Conservation (phyloP, 495 filamentous ascomycete genomes). For the Hypoxylon lienhwacheense region DNA sequence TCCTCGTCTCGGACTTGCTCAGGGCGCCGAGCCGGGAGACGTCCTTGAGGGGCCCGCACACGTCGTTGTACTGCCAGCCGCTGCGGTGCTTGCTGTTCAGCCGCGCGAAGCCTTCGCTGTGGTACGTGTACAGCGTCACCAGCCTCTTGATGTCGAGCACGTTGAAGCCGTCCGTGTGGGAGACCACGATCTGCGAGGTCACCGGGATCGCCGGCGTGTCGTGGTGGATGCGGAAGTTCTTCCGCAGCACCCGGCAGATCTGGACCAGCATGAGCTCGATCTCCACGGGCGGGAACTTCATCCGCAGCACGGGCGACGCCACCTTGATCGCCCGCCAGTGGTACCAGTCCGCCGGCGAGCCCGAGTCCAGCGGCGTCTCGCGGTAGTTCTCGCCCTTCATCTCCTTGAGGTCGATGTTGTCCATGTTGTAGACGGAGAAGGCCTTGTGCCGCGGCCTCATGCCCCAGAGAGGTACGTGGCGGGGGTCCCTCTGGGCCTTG, state of each 20-base stretch:
- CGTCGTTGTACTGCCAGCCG: background rate
- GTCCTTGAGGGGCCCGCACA: slow-evolving; percentile 8
- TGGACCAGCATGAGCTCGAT: background rate
- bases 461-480: background rate
- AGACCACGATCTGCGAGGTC: slow-evolving; percentile 11
- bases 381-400: background rate
- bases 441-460: slow-evolving; percentile 22
- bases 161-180: slow-evolving; percentile 1
- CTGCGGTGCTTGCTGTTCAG: slow-evolving; percentile 3
- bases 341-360: background rate
- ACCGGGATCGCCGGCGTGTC: slow-evolving; percentile 4
- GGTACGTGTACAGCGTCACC: background rate
- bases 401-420: background rate
- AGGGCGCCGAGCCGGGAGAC: background rate
- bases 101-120: background rate
- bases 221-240: slow-evolving; percentile 18
- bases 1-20: background rate
- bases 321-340: slow-evolving; percentile 12
- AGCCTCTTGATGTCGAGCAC: slow-evolving; percentile 21
- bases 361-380: background rate
- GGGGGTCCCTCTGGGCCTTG: background rate
- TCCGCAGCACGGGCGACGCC: slow-evolving; percentile 12
- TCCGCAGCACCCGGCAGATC: slow-evolving; percentile 5
- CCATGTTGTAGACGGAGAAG: slow-evolving; percentile 18
- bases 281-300: background rate